Base-by-base conservation (phyloP, 2,329 filamentous ascomycete genomes). In the Colletotrichum tropicale region DNA sequence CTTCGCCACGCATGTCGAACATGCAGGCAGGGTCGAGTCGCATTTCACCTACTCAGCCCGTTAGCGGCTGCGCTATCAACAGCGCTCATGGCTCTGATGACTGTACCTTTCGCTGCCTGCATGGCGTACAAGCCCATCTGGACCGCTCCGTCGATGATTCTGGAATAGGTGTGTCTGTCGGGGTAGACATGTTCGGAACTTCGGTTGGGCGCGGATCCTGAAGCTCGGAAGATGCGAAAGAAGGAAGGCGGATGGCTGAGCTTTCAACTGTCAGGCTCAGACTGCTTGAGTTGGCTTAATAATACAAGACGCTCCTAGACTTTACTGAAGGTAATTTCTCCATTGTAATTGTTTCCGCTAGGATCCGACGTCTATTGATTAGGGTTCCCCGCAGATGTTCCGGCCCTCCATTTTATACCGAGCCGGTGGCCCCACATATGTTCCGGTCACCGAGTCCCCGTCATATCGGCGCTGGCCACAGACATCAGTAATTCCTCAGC, bases 401-500 rank as follows among this genome's bases (percentile, higher is more conserved):
- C 43, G 43, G 43, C n/a, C 0, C 10, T 12, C 43, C 10, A 8
- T 52, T 52, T 1, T 52, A 6, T 52, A 1, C 43, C 43, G 43
- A 52, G n/a, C 10, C 0, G 43, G 43, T 52, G 0, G 43, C n/a
- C 43, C 43, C 43, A 52, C 43, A 52, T 10, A 52, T 52, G n/a
- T 52, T 52, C 43, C 43, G 43, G 10, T 52, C 43, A 0, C 43
- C 43, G 43, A 13, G 43, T 21, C 6, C 43, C n/a, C 43, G 10
- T 13, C 43, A 21, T 1, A 21, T 52, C 43, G n/a, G 10, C 43
- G 43, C n/a, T n/a, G 3, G 43, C 0, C 43, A 52, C n/a, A 0
- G 10, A 18, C 0, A 3, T 3, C 6, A 4, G 43, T 13, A 1
- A 52, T 10, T 8, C 0, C n/a, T 12, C 1, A 1, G n/a, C n/a